Base-by-base conservation (phyloP, 768 basidiomycete species). In the Saitozyma sp. region DNA sequence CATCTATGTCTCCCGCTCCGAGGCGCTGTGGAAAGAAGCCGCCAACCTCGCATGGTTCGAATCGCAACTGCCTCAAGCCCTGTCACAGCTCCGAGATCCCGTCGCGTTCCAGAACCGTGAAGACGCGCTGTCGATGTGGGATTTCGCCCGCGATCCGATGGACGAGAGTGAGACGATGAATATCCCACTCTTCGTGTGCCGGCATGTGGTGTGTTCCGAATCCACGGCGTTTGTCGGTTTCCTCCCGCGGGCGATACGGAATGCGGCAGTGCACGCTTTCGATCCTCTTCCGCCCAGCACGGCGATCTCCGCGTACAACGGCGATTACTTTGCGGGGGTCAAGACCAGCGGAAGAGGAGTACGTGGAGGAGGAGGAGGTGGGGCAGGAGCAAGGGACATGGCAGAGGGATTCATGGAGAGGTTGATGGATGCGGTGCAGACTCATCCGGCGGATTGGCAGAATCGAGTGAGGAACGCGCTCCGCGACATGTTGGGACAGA, bases 241-340 rank as follows among this genome's bases (percentile, higher is more conserved):
- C 81, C 82, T 94, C 56, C 90, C 91, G 0, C 80, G 82, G 11
- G 69, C 80, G 6, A 82, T 89, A 5, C 78, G 85, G 11, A 80
- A 82, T 6, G 81, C 79, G 11, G 84, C 86, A 59, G 83, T 85
- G 7, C 81, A 90, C 63, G 86, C 88, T 9, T 96, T 88, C 68
- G 95, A 97, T 73, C 93, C 94, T 0, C 81, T 95, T 2, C 92
- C 94, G 0, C 93, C 94, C 0, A 83, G 84, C 0, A 79, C 84
- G 2, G 71, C 74, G 16, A 70, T 86, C 2, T 88, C 83, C 41
- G 74, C 70, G 46, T 96, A 96, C 79, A 84, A 92, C 64, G 80
- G 83, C 4, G 77, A 77, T n/a, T 96, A 93, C 80, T 94, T 97
- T 81, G 43, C 51, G 1, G 69, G 69, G 17, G 54, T 64, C 37